Evolutionary conservation across 208 protist genomes (phyloP), one percentile per base, ranked within the genome.

Genomic region (Acanthamoeba royreba): DNA sequence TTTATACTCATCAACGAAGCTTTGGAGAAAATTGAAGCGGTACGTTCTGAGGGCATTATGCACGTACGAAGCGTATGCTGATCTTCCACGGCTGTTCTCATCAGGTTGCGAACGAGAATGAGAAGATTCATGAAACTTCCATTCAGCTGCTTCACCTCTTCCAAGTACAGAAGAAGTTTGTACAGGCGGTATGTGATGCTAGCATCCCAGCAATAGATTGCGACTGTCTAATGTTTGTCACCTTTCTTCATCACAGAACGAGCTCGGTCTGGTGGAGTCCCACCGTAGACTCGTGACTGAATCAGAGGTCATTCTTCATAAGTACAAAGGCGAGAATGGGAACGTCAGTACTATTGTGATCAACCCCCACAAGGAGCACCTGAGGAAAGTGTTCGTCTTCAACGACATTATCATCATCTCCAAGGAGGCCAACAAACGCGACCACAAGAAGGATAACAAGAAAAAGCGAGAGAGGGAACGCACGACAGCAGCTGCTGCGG

Each of bases 401-500:
- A 91, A 72, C 58, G 85, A 91, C 45, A 91, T 91, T 33, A 72
- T 91, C 58, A 91, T 91, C 52, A 5, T 91, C n/a, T 46, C 85
- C 17, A 91, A 87, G 77, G 46, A 49, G n/a, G 49, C 46, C 77
- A 31, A 31, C 25, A 87, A 87, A 22, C 17, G 77, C 9, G 40
- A 87, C 49, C 43, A 87, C 3, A n/a, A 38, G n/a, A 5, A n/a
- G 7, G 49, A 87, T 15, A n/a, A 38, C 25, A 38, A 87, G 42
- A 5, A 38, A 5, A 38, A 87, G 42, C 61, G 61, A 2, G 61
- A 72, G 61, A 28, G 61, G n/a, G 61, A 72, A 25, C 61, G 61
- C 13, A 25, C 61, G 2, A 35, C 33, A 35, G 31, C 31, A 35
- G 61, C 61, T 35, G 43, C 28, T n/a, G 28, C 61, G 2, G 61